Evolutionary conservation across 495 filamentous ascomycete species (phyloP).

Genomic region (Pyrenula aspistea): DNA sequence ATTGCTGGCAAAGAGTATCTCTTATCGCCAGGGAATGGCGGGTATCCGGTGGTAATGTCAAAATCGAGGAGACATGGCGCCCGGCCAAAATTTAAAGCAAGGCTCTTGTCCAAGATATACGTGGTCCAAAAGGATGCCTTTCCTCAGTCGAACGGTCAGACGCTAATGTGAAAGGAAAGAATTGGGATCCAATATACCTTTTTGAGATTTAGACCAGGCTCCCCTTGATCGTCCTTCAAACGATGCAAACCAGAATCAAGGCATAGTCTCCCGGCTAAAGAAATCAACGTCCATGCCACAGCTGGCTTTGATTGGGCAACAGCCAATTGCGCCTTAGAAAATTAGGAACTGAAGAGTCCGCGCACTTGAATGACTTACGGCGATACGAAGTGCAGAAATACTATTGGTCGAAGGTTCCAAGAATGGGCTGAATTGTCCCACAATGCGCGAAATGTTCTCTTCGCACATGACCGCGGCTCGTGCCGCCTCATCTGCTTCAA

Average conservation of each 20-base stretch:
- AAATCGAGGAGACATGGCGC: slow-evolving; percentile 2
- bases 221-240: neutral
- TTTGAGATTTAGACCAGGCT: neutral
- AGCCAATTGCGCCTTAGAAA: neutral
- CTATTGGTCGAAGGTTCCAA: slow-evolving; percentile 2
- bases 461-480: neutral
- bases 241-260: slow-evolving; percentile 3
- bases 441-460: neutral
- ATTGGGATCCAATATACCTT: neutral
- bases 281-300: slow-evolving; percentile 4
- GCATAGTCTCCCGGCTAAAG: slow-evolving; percentile 2
- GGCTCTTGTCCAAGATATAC: slow-evolving; percentile 4
- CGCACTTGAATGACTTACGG: neutral
- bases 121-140: slow-evolving; percentile 2
- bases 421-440: neutral
- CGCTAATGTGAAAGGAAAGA: neutral
- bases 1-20: neutral
- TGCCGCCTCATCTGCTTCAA: neutral
- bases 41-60: slow-evolving; percentile 2
- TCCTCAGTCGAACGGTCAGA: neutral
- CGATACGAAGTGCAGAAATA: slow-evolving; percentile 2
- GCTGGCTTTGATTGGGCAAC: neutral
- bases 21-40: neutral
- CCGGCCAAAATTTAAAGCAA: slow-evolving; percentile 5
- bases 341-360: neutral